phyloP scores from a whole-genome alignment of 495 filamentous ascomycete genomes.

The Tirmania nivea region DNA sequence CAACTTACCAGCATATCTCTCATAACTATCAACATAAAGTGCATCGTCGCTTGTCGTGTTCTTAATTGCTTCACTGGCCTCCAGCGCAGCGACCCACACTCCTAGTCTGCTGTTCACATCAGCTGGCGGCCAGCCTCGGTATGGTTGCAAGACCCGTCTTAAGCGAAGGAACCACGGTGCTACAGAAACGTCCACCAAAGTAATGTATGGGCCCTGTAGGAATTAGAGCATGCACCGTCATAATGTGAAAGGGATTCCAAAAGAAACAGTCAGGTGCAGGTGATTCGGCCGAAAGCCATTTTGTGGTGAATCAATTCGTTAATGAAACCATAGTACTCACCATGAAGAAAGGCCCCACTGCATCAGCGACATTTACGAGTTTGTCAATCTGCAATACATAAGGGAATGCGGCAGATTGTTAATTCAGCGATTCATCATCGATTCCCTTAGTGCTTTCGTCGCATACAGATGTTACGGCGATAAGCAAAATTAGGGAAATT shows the following conservation, averaged over 20 bases:
- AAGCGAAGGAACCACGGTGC: conserved; percentile 75
- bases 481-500: too few species aligned
- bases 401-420: too few species aligned
- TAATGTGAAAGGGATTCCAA: background rate
- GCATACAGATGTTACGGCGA: too few species aligned
- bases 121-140: conserved; percentile 58
- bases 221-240: background rate
- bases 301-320: background rate
- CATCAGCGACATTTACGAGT: conserved; percentile 49
- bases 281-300: too few species aligned
- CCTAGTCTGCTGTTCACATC: conserved; percentile 48
- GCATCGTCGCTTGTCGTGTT: conserved; percentile 56
- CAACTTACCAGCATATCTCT: conserved; percentile 35
- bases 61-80: conserved; percentile 47
- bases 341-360: conserved; percentile 61
- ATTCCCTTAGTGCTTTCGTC: too few species aligned
- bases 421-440: too few species aligned
- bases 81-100: conserved; percentile 63
- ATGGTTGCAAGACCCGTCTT: conserved; percentile 50
- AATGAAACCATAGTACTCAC: conserved; percentile 5
- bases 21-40: conserved; percentile 53
- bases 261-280: conserved; percentile 1
- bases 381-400: conserved; percentile 29
- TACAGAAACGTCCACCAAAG: conserved; percentile 68
- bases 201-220: conserved; percentile 34